phyloP scores from a whole-genome alignment of 345 rosid genomes.

The Lepidium didymum region DNA sequence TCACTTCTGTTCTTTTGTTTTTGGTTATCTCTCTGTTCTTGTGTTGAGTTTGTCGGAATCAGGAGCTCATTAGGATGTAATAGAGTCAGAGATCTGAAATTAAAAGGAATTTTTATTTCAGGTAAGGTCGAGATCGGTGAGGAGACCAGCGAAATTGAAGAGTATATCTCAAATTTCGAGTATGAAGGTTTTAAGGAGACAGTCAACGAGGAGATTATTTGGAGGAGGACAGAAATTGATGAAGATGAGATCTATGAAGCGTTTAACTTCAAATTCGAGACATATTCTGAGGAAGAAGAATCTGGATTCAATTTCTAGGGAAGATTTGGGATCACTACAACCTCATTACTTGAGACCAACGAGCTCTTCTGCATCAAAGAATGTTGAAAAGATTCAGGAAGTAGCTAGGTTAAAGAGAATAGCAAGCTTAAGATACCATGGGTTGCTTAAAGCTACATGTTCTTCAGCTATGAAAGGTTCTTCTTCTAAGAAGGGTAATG shows the following conservation, averaged over 20 bases:
- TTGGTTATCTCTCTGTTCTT: neutral
- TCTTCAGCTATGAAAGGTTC: constrained; percentile 74
- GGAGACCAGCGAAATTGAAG: constrained; percentile 29
- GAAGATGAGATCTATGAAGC: constrained; percentile 40
- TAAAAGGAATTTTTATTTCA: constrained; percentile 14
- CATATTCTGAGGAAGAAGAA: neutral
- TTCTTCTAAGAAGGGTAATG: constrained; percentile 39
- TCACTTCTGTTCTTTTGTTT: neutral
- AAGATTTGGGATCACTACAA: neutral
- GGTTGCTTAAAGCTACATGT: constrained; percentile 56
- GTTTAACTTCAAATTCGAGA: constrained; percentile 15
- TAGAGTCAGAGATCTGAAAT: constrained; percentile 19
- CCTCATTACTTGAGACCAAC: constrained; percentile 32
- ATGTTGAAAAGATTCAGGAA: constrained; percentile 16
- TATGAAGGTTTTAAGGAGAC: constrained; percentile 39
- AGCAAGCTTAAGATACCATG: constrained; percentile 40
- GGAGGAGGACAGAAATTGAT: constrained; percentile 41
- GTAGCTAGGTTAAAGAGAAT: constrained; percentile 36
- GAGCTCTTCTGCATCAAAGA: constrained; percentile 29
- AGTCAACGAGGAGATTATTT: constrained; percentile 35
- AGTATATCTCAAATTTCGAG: constrained; percentile 45
- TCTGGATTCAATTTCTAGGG: constrained; percentile 4
- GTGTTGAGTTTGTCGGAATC: constrained; percentile 18
- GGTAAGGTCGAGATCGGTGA: constrained; percentile 35
- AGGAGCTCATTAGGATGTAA: neutral